phyloP scores from a whole-genome alignment of 139 green algal genomes.

The Picochlorum costavermella region DNA sequence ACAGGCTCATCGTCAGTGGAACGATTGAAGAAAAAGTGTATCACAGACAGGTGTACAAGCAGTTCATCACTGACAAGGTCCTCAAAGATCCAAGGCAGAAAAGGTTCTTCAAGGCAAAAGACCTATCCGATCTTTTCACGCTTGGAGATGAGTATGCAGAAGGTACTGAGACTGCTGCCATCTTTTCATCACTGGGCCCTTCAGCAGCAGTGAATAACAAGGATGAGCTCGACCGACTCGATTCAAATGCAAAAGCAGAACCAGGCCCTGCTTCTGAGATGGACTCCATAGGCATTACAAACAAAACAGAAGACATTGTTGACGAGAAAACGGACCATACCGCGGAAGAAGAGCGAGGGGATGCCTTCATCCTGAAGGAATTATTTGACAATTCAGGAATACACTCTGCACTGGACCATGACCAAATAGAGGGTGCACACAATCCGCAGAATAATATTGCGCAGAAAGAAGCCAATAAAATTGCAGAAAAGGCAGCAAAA shows the following conservation, averaged over 20 bases:
- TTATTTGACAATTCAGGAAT: slow-evolving; percentile 75
- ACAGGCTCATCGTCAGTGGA: slow-evolving; percentile 86
- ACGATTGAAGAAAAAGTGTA: slow-evolving; percentile 99
- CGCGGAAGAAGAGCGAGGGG: neutral
- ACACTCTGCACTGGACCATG: slow-evolving; percentile 71
- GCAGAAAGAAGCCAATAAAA: slow-evolving; percentile 53
- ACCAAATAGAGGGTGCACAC: slow-evolving; percentile 64
- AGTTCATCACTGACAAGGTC: slow-evolving; percentile 48
- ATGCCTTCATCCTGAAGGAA: slow-evolving; percentile 66
- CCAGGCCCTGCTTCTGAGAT: neutral
- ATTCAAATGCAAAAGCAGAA: too few relatives aligned
- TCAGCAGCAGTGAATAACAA: too few relatives aligned
- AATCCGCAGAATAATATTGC: slow-evolving; percentile 40
- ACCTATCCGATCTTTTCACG: slow-evolving; percentile 90
- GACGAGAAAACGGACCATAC: neutral
- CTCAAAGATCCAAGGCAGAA: slow-evolving; percentile 84
- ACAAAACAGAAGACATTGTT: slow-evolving; percentile 11
- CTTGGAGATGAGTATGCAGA: slow-evolving; percentile 62
- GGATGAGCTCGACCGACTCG: neutral
- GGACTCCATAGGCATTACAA: slow-evolving; percentile 4
- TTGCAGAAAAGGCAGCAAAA: slow-evolving; percentile 46
- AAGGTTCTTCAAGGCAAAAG: slow-evolving; percentile 83
- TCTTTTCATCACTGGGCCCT: slow-evolving; percentile 56
- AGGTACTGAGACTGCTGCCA: slow-evolving; percentile 61
- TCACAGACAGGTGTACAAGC: slow-evolving; percentile 70